Conservation (phyloP, 2,329 filamentous ascomycete species). For the Zymoseptoria crescenta region DNA sequence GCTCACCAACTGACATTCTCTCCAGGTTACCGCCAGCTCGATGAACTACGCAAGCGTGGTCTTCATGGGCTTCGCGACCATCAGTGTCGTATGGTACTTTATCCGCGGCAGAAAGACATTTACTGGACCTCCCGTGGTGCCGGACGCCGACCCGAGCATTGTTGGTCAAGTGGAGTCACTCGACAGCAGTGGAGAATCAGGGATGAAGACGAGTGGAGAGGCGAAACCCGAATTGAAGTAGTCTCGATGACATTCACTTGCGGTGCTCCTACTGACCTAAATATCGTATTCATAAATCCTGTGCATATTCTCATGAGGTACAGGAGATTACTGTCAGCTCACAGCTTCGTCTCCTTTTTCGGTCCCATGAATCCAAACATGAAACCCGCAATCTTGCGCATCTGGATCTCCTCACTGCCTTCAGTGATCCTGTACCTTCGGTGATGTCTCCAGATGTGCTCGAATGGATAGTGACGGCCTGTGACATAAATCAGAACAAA, state of each 20-base stretch:
- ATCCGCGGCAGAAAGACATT: constrained; percentile 29
- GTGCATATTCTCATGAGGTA: not conserved
- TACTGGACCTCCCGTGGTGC: constrained; percentile 28
- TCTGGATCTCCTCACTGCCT: constrained; percentile 58
- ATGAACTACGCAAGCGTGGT: constrained; percentile 37
- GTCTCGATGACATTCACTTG: not conserved
- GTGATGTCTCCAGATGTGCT: constrained; percentile 60
- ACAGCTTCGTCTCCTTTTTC: constrained; percentile 26
- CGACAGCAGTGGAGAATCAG: constrained; percentile 17
- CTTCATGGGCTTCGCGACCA: constrained; percentile 27
- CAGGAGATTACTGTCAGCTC: not conserved
- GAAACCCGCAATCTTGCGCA: constrained; percentile 56
- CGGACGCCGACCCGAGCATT: constrained; percentile 22
- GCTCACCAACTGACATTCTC: constrained; percentile 1
- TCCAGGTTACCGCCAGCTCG: constrained; percentile 25
- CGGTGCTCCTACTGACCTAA: not conserved
- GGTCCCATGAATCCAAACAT: constrained; percentile 48
- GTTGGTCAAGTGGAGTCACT: constrained; percentile 19
- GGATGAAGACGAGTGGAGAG: not conserved
- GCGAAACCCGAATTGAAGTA: not conserved
- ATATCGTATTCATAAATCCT: not conserved
- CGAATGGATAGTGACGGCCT: constrained; percentile 49
- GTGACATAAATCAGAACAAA: not conserved
- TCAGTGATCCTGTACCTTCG: constrained; percentile 56
- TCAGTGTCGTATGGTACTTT: constrained; percentile 30